Base-by-base conservation (phyloP, 768 basidiomycete genomes). In the Plicaturopsis crispa region DNA sequence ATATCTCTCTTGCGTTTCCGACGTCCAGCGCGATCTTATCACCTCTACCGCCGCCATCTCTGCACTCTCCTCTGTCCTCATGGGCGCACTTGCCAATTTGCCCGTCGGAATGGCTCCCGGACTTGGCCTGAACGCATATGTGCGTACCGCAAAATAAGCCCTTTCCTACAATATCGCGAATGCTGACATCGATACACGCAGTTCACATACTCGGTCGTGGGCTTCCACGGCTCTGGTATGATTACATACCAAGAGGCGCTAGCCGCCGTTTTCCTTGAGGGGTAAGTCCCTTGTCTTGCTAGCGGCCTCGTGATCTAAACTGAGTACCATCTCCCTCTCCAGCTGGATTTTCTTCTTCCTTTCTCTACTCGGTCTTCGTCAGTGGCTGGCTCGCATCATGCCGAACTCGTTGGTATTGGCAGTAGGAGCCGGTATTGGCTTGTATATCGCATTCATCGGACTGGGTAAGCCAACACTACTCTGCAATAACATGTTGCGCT, bases 41-140 rank as follows among this genome's bases (percentile, higher is more conserved):
- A 88, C 83, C 5, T 72, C 82, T 10, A 90, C 88, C 1, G 85
- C 87, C 7, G 80, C 84, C 39, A 72, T 88, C 42, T 69, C 84
- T 3, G 76, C 83, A 1, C 70, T 92, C 5, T 60, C 85, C 7
- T 83, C 81, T 13, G 75, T 82, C 54, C 71, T 89, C 42, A 88
- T 92, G 86, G 89, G 89, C 33, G 60, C 80, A 11, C 56, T 89
- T 17, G 89, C 85, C 26, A 92, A 92, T 53, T 65, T 92, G n/a
- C 89, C 89, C 2, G 75, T 92, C n/a, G 86, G 81, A 21, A 73
- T 91, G 59, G 88, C 88, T 2, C 88, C 88, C 16, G 89, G 89
- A 42, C 69, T 92, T 43, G 88, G 88, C 38, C 61, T 89, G 18
- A 86, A 86, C 46, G 84, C 84, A 28, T 87, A 86, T 48, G 84